Evolutionary conservation across 2,329 filamentous ascomycete genomes (phyloP), one percentile per base, ranked within the genome.

Genomic region (Lachnellula occidentalis): DNA sequence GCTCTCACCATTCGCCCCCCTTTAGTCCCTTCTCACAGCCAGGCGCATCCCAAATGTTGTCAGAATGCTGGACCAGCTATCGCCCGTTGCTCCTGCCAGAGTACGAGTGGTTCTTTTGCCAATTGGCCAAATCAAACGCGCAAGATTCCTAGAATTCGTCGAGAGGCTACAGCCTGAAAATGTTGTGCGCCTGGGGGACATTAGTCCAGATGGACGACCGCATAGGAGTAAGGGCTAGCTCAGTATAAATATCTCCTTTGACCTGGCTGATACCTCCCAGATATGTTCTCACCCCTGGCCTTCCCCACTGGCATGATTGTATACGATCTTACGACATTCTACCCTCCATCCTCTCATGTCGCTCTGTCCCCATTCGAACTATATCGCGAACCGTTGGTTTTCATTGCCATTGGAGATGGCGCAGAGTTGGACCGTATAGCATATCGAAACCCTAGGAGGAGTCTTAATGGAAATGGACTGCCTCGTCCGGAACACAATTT

Each of bases 241-340:
- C 48, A 36, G 41, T 50, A 51, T 58, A 27, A 48, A 11, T 7
- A 21, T 24, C 6, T 45, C 34, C 8, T 14, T 55, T 43, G 51
- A 48, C 11, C 21, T 31, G 52, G 51, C 63, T 68, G 53, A 67
- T 51, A 12, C 45, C 59, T 51, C 57, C 51, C 70, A 96, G 91
- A 90, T 72, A 92, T 94, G 85, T 96, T 97, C 73, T 95, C 90
- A 55, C 92, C 92, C 41, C 76, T 94, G 66, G 89, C 88, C 14
- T 96, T 94, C 71, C 91, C 90, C 11, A 82, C 85, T 63, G 92
- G 92, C 57, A 85, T 86, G 66, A 87, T 97, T 58, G 80, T 96
- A 65, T 96, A 94, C 78, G 88, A 96, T 69, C 80, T 96, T 58
- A 85, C 88, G 55, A 90, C 88, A 57, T 86, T 90, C 66, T 77